phyloP scores from a whole-genome alignment of 306 rosid species.

The Fagus crenata region DNA sequence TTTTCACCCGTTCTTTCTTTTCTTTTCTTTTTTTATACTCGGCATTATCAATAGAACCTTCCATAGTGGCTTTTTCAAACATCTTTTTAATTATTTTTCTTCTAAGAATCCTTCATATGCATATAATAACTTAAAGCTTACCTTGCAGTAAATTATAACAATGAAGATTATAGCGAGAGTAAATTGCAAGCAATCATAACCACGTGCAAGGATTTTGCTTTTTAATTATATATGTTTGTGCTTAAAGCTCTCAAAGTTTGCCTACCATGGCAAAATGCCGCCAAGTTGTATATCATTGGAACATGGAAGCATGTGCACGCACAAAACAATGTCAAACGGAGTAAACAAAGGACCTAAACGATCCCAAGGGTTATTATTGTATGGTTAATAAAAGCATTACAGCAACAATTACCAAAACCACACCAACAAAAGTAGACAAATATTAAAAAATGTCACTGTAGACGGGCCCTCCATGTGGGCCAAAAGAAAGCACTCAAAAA shows the following conservation, averaged over 20 bases:
- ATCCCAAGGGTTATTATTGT: conserved; percentile 27
- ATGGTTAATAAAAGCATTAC: neutral
- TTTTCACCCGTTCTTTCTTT: conserved; percentile 24
- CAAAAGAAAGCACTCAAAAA: conserved; percentile 49
- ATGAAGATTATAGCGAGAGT: conserved; percentile 46
- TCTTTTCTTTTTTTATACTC: neutral
- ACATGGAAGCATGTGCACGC: conserved; percentile 63
- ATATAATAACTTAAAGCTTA: conserved; percentile 35
- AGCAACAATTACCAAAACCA: conserved; percentile 25
- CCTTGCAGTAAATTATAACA: conserved; percentile 20
- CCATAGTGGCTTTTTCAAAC: conserved; percentile 38
- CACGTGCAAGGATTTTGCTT: conserved; percentile 56
- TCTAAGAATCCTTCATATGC: conserved; percentile 33
- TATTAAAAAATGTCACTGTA: conserved; percentile 27
- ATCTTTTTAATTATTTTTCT: neutral
- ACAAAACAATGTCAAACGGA: conserved; percentile 23
- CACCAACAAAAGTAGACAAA: conserved; percentile 16
- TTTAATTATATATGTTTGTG: conserved; percentile 21
- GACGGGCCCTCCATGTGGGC: conserved; percentile 57
- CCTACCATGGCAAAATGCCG: conserved; percentile 29
- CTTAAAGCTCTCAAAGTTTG: conserved; percentile 32
- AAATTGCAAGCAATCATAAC: conserved; percentile 58
- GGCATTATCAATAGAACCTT: conserved; percentile 31
- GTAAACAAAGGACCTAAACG: conserved; percentile 23
- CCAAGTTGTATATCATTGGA: conserved; percentile 38